Evolutionary conservation across 768 basidiomycete genomes (phyloP), one percentile per base, ranked within the genome.

Genomic region (Boletus speciosus): DNA sequence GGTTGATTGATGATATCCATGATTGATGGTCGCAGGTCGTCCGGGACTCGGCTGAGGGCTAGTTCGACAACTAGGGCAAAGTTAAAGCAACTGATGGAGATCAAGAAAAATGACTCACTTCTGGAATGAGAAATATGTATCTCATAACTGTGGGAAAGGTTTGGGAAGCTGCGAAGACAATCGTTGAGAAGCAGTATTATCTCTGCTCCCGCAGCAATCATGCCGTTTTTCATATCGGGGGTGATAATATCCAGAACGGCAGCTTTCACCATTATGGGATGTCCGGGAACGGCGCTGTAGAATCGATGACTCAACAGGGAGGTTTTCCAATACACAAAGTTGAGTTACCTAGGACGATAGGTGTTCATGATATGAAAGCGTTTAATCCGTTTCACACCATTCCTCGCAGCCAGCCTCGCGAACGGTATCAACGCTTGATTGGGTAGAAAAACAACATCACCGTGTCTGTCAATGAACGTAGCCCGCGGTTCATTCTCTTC

Each of bases 221-320:
- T 81, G 2, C 89, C 86, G 21, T 71, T 76, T 39, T 72, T 74
- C 34, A 86, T 63, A 61, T 93, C 90, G 0, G 83, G 83, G 11
- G 87, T 87, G 56, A 94, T 86, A 49, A 94, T 90, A 66, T 94
- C 91, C 57, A 92, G 85, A 21, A 88, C 78, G 0, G 90, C 90
- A 1, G 85, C 88, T 62, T 90, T 90, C 50, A 78, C 76, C 45
- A 78, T 75, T 57, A 81, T 82, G 0, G 90, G 90, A 66, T 92
- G 90, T 3, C 88, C 90, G 4, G 84, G 77, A 27, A 84, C 80
- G 21, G 78, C 67, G 53, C 88, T 90, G 60, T 2, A 27, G 27
- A 41, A 39, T 27, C 4, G 27, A 29, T 12, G 2, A 42, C 52
- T 65, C 43, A 63, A 39, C 39, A 49, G 6, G 7, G 14, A 27